Conservation (phyloP, 805 yeast species). For the Sugiyamaella lignohabitans region DNA sequence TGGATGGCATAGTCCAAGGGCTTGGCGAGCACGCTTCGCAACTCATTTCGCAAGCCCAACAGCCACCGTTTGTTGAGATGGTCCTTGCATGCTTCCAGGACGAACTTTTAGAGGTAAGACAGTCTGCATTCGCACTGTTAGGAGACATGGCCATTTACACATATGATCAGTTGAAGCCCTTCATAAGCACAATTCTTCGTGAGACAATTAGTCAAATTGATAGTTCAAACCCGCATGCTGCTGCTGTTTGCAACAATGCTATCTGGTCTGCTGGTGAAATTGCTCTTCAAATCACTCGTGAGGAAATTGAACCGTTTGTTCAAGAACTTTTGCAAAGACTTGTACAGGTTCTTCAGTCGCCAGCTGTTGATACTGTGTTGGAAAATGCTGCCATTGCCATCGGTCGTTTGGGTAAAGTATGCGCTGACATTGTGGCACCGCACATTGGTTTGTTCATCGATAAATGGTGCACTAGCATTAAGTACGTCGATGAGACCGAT, state of each 20-base stretch:
- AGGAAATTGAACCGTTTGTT: conserved; percentile 42
- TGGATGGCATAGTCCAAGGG: conserved; percentile 92
- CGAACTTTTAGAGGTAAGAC: conserved; percentile 80
- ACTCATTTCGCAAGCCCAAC: conserved; percentile 38
- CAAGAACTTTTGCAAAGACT: conserved; percentile 48
- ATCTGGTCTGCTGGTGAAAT: conserved; percentile 93
- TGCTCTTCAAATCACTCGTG: conserved; percentile 48
- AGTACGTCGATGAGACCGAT: conserved; percentile 64
- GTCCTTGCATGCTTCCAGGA: conserved; percentile 68
- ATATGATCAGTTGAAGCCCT: conserved; percentile 36
- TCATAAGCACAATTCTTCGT: background rate
- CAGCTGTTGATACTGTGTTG: conserved; percentile 46
- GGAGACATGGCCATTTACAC: conserved; percentile 80
- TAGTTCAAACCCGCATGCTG: conserved; percentile 49
- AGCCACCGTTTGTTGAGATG: conserved; percentile 48
- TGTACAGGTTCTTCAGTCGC: conserved; percentile 53
- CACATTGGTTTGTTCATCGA: conserved; percentile 51
- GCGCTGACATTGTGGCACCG: conserved; percentile 53
- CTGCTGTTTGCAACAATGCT: conserved; percentile 79
- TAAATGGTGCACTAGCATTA: conserved; percentile 67
- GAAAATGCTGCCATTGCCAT: conserved; percentile 88
- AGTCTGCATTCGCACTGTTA: conserved; percentile 78
- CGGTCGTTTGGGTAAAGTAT: conserved; percentile 71
- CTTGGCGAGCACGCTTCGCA: conserved; percentile 57
- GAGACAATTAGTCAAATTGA: conserved; percentile 55